phyloP scores from a whole-genome alignment of 2,329 filamentous ascomycete genomes.

The Davidsoniella eucalypti region DNA sequence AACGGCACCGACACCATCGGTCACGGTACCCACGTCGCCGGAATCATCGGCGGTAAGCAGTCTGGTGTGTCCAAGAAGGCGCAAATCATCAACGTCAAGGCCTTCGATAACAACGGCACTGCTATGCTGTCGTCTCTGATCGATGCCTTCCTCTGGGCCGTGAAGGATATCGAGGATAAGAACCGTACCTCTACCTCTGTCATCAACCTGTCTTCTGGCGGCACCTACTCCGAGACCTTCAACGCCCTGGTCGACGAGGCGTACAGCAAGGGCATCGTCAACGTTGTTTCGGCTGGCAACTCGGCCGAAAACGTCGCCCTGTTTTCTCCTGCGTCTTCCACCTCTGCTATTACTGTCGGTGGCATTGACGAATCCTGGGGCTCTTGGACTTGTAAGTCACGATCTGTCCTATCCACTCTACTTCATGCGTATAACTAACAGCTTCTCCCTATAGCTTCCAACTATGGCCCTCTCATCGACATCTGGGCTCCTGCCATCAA shows the following conservation, averaged over 20 bases:
- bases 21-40: slow-evolving; percentile 27
- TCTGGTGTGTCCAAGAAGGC: slow-evolving; percentile 26
- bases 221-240: slow-evolving; percentile 12
- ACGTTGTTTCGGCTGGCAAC: slow-evolving; percentile 22
- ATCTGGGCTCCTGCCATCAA: slow-evolving; percentile 28
- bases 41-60: slow-evolving; percentile 13
- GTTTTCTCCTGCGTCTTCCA: slow-evolving; percentile 16
- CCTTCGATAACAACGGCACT: slow-evolving; percentile 21
- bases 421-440: neutral
- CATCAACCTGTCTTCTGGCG: slow-evolving; percentile 28
- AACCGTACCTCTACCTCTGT: slow-evolving; percentile 21
- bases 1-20: slow-evolving; percentile 20
- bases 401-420: neutral
- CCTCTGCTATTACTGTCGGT: slow-evolving; percentile 18
- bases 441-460: slow-evolving; percentile 20
- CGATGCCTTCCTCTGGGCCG: slow-evolving; percentile 22
- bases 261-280: slow-evolving; percentile 19
- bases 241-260: slow-evolving; percentile 15
- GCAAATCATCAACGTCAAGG: slow-evolving; percentile 29
- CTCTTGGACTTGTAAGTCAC: slow-evolving; percentile 18
- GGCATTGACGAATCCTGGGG: slow-evolving; percentile 20
- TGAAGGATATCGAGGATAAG: slow-evolving; percentile 19
- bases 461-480: slow-evolving; percentile 28
- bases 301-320: slow-evolving; percentile 11
- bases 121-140: slow-evolving; percentile 19